A percentile compares a stretch with the other conserved stretches of the same genome.
Evolutionary conservation across 495 filamentous ascomycete genomes (phyloP).

Genomic region (Trichoderma gamsii): DNA sequence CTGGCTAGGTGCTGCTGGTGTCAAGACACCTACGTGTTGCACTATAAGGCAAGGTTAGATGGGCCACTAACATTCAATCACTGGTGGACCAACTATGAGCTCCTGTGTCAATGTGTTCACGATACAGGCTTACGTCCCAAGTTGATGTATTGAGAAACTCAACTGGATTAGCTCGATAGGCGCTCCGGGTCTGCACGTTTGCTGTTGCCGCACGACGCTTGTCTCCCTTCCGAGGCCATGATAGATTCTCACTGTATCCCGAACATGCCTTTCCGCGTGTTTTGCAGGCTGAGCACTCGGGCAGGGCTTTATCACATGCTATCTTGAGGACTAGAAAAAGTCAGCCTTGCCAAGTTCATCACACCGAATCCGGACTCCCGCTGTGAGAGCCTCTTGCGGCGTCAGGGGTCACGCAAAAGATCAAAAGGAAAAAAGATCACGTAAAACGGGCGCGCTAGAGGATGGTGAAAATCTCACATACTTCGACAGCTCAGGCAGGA

Average conservation of each 20-base stretch:
- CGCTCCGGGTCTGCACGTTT: neutral
- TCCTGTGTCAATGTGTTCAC: slow-evolving; percentile 15
- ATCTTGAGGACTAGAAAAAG: slow-evolving; percentile 20
- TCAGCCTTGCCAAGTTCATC: neutral
- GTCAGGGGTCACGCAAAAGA: neutral
- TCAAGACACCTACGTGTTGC: neutral
- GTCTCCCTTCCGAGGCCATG: slow-evolving; percentile 23
- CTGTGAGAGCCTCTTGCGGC: neutral
- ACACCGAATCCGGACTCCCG: neutral
- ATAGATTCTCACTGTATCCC: slow-evolving; percentile 23
- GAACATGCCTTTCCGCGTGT: slow-evolving; percentile 19
- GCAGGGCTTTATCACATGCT: slow-evolving; percentile 21
- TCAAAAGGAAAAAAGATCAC: neutral
- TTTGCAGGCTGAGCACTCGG: slow-evolving; percentile 20
- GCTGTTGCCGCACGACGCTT: slow-evolving; percentile 8
- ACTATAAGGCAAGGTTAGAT: neutral
- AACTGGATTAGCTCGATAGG: neutral
- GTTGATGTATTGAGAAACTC: slow-evolving; percentile 14
- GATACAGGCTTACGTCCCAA: slow-evolving; percentile 16
- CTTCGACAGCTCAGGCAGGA: slow-evolving; percentile 8
- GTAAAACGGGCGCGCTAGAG: neutral
- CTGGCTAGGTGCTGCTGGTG: neutral
- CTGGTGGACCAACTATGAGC: neutral
- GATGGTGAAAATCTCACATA: slow-evolving; percentile 1
- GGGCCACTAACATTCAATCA: neutral